A percentile compares a stretch with the other conserved stretches of the same genome.
Evolutionary conservation across 495 filamentous ascomycete species (phyloP).

Genomic region (Trichocladium antarcticum): DNA sequence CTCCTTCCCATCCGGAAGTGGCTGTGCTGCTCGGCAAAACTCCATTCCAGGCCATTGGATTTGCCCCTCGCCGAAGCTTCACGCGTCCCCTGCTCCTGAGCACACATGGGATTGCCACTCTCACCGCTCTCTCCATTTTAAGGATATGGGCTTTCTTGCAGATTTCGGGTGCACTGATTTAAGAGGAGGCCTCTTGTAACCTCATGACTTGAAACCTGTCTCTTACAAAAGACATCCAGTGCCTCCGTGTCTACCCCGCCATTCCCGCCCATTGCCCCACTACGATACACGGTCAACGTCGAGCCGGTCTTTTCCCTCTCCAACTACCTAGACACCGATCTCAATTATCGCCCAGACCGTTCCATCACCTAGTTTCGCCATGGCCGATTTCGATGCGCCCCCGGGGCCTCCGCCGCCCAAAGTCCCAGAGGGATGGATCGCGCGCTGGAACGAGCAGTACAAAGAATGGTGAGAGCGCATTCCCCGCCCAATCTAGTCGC

Average conservation of each 20-base stretch:
- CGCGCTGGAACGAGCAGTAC: conserved; percentile 63
- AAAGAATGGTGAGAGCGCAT: conserved; percentile 54
- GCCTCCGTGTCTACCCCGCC: too few species aligned
- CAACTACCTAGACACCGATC: background rate
- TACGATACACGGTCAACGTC: background rate
- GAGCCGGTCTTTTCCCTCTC: background rate
- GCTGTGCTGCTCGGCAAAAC: too few species aligned
- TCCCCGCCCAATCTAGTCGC: background rate
- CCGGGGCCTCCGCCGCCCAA: conserved; percentile 74
- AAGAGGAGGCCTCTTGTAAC: conserved; percentile 4
- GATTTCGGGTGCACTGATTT: too few species aligned
- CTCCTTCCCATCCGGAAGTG: too few species aligned
- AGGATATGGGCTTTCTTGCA: too few species aligned
- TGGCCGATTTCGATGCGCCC: conserved; percentile 57
- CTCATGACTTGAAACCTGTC: conserved; percentile 11
- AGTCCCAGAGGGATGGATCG: conserved; percentile 82
- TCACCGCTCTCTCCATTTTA: too few species aligned
- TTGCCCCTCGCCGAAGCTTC: too few species aligned
- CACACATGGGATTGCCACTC: too few species aligned
- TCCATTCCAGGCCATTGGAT: too few species aligned
- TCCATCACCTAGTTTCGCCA: too few species aligned
- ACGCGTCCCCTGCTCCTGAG: too few species aligned
- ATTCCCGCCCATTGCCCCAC: too few species aligned
- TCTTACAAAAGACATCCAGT: background rate
- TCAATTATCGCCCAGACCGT: background rate